Percentiles rank a stretch among this genome's conserved stretches.
These are phyloP conservation scores for Pinus albicaulis DNA, from an alignment of 75 land plant species.

Conservation along the genomic window DNA sequence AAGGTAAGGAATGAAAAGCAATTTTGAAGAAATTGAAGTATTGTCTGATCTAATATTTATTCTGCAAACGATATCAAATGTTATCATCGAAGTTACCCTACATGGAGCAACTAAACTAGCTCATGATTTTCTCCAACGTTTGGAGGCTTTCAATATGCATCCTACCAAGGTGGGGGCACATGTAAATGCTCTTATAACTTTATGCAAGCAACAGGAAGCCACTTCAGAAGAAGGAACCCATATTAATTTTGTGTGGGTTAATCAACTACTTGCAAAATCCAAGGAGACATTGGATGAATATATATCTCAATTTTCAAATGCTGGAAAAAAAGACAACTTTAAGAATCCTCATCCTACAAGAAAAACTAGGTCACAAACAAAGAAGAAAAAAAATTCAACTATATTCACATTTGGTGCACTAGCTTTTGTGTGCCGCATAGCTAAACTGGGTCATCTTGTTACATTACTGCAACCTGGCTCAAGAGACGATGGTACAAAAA, in stretches of 20 bases:
- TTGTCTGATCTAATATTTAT: too few relatives aligned
- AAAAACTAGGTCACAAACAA: constrained; percentile 10
- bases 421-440: too few relatives aligned
- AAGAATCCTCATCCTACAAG: constrained; percentile 30
- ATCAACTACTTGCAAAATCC: constrained; percentile 67
- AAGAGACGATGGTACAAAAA: background rate
- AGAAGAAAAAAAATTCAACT: constrained; percentile 7
- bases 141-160: too few relatives aligned
- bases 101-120: too few relatives aligned
- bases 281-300: constrained; percentile 37
- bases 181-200: constrained; percentile 70
- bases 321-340: constrained; percentile 18
- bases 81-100: too few relatives aligned
- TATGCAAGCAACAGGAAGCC: constrained; percentile 68
- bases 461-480: too few relatives aligned
- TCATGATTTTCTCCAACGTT: too few relatives aligned
- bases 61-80: too few relatives aligned
- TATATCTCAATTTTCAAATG: constrained; percentile 26
- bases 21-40: too few relatives aligned
- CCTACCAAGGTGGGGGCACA: constrained; percentile 74
- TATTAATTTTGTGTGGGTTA: constrained; percentile 60
- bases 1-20: too few relatives aligned
- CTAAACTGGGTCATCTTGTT: too few relatives aligned
- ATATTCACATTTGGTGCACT: background rate
- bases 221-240: constrained; percentile 58